Conservation (phyloP, 306 rosid genomes). For the Cucurbita ficifolia region DNA sequence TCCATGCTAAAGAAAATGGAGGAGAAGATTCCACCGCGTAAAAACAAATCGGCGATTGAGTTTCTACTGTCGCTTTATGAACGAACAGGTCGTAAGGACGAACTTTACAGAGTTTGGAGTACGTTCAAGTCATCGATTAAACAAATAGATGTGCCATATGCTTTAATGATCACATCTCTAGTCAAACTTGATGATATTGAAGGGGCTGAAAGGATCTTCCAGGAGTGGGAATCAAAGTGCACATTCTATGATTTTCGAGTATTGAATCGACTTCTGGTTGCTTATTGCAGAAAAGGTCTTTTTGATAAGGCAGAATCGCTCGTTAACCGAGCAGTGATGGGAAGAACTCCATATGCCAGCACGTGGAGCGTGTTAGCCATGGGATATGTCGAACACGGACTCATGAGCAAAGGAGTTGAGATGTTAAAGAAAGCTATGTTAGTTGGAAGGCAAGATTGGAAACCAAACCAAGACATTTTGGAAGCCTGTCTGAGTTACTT, state of each 20-base stretch:
- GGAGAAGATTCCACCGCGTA: background rate
- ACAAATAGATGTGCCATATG: constrained; percentile 7
- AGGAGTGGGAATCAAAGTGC: constrained; percentile 27
- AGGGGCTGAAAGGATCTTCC: constrained; percentile 21
- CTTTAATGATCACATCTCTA: constrained; percentile 22
- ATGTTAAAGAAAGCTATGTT: constrained; percentile 21
- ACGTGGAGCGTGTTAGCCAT: constrained; percentile 23
- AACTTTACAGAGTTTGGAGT: constrained; percentile 24
- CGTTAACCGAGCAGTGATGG: constrained; percentile 9
- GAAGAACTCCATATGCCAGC: constrained; percentile 16
- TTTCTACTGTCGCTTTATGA: constrained; percentile 24
- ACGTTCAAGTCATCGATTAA: constrained; percentile 12
- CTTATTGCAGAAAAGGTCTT: constrained; percentile 26
- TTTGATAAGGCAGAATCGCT: constrained; percentile 19
- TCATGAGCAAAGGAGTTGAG: constrained; percentile 15
- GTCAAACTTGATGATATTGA: constrained; percentile 21
- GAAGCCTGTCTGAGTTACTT: constrained; percentile 21
- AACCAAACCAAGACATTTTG: constrained; percentile 3
- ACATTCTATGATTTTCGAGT: constrained; percentile 21
- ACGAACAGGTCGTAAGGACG: constrained; percentile 9
- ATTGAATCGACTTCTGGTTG: constrained; percentile 19
- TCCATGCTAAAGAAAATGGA: constrained; percentile 20
- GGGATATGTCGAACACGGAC: constrained; percentile 13
- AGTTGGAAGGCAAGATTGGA: constrained; percentile 18
- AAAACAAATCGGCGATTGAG: constrained; percentile 5